Evolutionary conservation across 2,329 filamentous ascomycete genomes (phyloP).

Genomic region (Sporothrix protearum): DNA sequence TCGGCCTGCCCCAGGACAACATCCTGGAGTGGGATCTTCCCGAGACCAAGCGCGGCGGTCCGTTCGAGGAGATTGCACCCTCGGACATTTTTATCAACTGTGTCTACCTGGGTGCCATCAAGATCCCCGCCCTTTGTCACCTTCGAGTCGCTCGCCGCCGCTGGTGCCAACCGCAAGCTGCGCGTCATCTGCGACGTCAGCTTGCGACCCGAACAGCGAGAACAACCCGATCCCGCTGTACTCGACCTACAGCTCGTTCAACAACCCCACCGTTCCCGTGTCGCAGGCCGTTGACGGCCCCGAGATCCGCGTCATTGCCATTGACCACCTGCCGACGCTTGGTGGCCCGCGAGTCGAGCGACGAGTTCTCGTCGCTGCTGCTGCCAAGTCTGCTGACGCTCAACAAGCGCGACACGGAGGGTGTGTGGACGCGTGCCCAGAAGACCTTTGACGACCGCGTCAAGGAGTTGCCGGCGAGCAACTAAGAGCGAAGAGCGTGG

Average conservation of each 20-base stretch:
- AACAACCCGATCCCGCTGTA: constrained; percentile 69
- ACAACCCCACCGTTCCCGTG: constrained; percentile 75
- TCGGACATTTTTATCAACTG: constrained; percentile 79
- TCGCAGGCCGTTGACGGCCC: constrained; percentile 47
- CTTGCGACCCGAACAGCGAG: constrained; percentile 70
- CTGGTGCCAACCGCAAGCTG: constrained; percentile 66
- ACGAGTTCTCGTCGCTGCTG: constrained; percentile 74
- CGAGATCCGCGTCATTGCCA: constrained; percentile 75
- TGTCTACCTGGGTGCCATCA: constrained; percentile 68
- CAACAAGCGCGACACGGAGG: constrained; percentile 67
- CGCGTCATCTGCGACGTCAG: constrained; percentile 77
- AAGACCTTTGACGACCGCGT: constrained; percentile 83
- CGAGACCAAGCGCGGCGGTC: constrained; percentile 73
- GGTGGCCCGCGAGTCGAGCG: constrained; percentile 79
- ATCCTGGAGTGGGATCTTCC: constrained; percentile 70
- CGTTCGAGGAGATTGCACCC: constrained; percentile 74
- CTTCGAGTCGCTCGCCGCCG: constrained; percentile 61
- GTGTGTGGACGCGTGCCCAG: constrained; percentile 83
- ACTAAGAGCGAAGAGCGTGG: too few species aligned
- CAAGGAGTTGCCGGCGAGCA: constrained; percentile 25
- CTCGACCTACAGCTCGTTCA: constrained; percentile 78
- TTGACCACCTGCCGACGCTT: constrained; percentile 85
- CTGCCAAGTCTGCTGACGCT: constrained; percentile 73
- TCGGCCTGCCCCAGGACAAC: constrained; percentile 65
- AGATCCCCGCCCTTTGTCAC: constrained; percentile 79